phyloP scores from a whole-genome alignment of 2,329 filamentous ascomycete genomes.

The Sporothrix protearum region DNA sequence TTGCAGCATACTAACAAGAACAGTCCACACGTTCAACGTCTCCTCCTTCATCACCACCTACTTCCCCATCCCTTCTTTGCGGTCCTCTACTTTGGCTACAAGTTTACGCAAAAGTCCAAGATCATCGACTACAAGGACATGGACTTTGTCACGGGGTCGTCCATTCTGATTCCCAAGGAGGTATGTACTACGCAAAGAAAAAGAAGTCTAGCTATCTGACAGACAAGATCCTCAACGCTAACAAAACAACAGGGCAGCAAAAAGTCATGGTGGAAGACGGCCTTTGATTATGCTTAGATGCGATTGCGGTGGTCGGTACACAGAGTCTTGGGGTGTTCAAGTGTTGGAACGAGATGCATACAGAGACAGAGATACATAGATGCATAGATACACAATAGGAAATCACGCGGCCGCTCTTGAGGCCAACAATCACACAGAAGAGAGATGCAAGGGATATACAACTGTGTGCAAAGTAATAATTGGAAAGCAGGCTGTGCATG shows the following conservation, averaged over 20 bases:
- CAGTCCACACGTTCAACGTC: constrained; percentile 12
- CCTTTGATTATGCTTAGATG: background rate
- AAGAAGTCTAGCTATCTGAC: too few species aligned
- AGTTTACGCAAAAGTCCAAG: background rate
- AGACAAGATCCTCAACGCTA: background rate
- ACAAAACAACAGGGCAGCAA: background rate
- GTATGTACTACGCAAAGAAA: too few species aligned
- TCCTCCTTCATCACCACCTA: constrained; percentile 18
- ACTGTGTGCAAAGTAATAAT: too few species aligned
- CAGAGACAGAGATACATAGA: too few species aligned
- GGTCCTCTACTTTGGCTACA: constrained; percentile 16
- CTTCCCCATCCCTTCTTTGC: constrained; percentile 20
- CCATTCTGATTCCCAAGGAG: background rate
- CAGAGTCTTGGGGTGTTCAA: too few species aligned
- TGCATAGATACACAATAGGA: too few species aligned
- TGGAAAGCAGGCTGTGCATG: too few species aligned
- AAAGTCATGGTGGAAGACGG: background rate
- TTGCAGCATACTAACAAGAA: background rate
- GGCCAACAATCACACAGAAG: too few species aligned
- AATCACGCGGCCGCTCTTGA: too few species aligned
- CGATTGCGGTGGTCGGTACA: too few species aligned
- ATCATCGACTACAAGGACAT: background rate
- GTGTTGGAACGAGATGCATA: too few species aligned
- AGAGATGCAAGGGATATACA: too few species aligned
- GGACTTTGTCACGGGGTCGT: background rate